Evolutionary conservation across 306 rosid genomes (phyloP), one percentile per base, ranked within the genome.

Genomic region (Trichosanthes truncata): DNA sequence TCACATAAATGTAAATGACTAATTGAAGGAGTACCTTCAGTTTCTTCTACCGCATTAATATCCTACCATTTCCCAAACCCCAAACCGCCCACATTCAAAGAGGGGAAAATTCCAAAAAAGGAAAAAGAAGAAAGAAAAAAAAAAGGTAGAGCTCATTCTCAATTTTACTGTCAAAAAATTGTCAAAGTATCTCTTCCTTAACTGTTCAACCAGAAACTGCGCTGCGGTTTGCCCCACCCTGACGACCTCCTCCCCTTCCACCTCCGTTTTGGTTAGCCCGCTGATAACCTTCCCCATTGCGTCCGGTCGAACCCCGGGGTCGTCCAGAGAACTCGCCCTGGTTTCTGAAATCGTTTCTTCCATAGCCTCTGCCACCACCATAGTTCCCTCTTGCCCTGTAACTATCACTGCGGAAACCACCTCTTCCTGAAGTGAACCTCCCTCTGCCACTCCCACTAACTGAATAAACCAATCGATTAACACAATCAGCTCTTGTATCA

Each of bases 391-490:
- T 90, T 25, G 89, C 87, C 80, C 97, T 81, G 80, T 89, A 95
- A 81, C 88, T 82, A 31, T 94, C 98, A 13, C 45, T 83, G 75
- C 97, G 88, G 76, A 87, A 95, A 45, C 91, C 91, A 65, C 90
- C 87, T 93, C 97, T 86, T 79, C 94, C 97, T 1, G 97, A 84
- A 80, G 96, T 81, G 77, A 84, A 91, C 84, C 96, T 88, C 84
- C 99, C 99, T 82, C 99, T 93, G 73, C 97, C 97, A 66, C 94
- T 75, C 55, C 87, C 89, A 52, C 87, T 85, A 29, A 93, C 99
- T 93, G 90, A 46, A 67, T 67, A 35, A 74, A 25, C 49, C 82
- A 74, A 68, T 71, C 18, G 5, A 40, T 68, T 35, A 60, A 52
- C 62, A 26, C 48, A 4, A 68, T 86, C 86, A 86, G 62, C 65